Percentiles rank a stretch among this genome's conserved stretches.
Evolutionary conservation across 1,284 basidiomycete genomes (phyloP).

Genomic region (Moesziomyces antarcticus): DNA sequence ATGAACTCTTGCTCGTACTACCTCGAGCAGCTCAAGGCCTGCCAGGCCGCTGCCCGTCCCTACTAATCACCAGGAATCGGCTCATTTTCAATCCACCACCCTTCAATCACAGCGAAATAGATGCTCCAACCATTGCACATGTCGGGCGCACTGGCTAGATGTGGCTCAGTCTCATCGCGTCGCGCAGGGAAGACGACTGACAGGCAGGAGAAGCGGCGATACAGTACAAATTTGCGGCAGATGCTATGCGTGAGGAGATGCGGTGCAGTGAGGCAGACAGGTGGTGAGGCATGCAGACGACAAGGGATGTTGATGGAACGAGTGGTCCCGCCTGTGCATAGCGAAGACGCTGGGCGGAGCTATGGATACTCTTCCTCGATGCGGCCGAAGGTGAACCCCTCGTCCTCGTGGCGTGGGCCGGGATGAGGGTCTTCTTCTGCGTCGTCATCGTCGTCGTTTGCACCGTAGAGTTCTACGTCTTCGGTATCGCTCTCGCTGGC

Average conservation of each 20-base stretch:
- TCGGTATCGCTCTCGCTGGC: conserved; percentile 44
- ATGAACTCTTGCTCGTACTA: conserved; percentile 73
- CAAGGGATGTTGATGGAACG: not conserved
- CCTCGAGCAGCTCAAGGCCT: conserved; percentile 70
- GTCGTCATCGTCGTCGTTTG: conserved; percentile 26
- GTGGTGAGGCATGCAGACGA: not conserved
- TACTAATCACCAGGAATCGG: conserved; percentile 46
- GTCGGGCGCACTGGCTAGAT: too few relatives aligned
- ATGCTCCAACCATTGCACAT: not conserved
- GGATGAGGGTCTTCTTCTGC: conserved; percentile 21
- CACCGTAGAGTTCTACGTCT: conserved; percentile 11
- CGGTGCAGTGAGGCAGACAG: not conserved
- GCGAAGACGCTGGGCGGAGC: not conserved
- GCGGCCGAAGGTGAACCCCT: conserved; percentile 33
- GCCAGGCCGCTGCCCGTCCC: conserved; percentile 64
- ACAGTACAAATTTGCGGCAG: not conserved
- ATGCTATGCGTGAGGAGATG: not conserved
- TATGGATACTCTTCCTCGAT: conserved; percentile 29
- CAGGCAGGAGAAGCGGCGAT: too few relatives aligned
- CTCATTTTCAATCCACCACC: not conserved
- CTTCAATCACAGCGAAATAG: not conserved
- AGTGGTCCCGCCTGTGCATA: too few relatives aligned
- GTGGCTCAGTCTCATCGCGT: too few relatives aligned
- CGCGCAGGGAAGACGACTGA: too few relatives aligned
- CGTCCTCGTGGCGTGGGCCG: conserved; percentile 35